Percentiles rank a stretch among this genome's conserved stretches.
Evolutionary conservation across 2,329 filamentous ascomycete species (phyloP).

Genomic region (Elsinoe australis): DNA sequence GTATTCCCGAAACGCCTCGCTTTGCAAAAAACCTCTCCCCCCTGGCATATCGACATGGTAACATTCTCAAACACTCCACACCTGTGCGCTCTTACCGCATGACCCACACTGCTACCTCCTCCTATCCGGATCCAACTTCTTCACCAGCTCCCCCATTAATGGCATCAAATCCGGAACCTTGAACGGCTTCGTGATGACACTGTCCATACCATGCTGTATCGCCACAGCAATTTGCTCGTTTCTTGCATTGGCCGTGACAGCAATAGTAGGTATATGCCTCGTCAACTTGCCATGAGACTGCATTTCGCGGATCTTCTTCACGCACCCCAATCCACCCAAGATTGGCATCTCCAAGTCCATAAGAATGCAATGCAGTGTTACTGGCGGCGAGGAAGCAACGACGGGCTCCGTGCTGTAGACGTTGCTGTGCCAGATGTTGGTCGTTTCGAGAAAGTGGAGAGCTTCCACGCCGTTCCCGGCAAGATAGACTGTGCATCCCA

Average conservation of each 20-base stretch:
- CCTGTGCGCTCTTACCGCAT: too few relatives aligned
- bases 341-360: conserved; percentile 57
- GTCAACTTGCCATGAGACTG: conserved; percentile 51
- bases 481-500: conserved; percentile 24
- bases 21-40: not conserved
- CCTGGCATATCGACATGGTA: too few relatives aligned
- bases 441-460: conserved; percentile 23
- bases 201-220: conserved; percentile 21
- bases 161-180: conserved; percentile 30
- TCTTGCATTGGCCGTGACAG: conserved; percentile 65
- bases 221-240: conserved; percentile 34
- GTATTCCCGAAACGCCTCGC: not conserved
- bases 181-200: conserved; percentile 32
- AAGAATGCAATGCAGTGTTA: conserved; percentile 1
- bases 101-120: not conserved
- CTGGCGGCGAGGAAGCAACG: not conserved
- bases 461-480: conserved; percentile 27
- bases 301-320: conserved; percentile 54
- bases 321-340: conserved; percentile 67
- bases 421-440: conserved; percentile 19
- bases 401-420: conserved; percentile 5
- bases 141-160: conserved; percentile 28
- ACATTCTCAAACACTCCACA: too few relatives aligned
- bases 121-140: conserved; percentile 5
- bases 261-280: conserved; percentile 60